These are phyloP conservation scores for Saussurea involucrata DNA, from an alignment of 129 eudicot genomes.

Conservation along the genomic window DNA sequence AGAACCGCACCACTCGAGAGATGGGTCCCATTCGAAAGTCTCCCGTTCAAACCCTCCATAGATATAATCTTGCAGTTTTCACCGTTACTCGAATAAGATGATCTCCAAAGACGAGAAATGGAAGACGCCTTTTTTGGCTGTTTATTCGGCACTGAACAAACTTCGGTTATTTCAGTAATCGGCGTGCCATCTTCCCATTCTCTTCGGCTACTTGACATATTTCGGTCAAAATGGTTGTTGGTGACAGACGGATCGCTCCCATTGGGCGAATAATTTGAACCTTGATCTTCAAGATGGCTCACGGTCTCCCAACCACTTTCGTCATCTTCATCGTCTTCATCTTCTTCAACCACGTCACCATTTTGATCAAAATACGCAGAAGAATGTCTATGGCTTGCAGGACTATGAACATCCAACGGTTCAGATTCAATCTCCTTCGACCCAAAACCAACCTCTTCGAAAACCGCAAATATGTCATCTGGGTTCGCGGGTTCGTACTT, in stretches of 20 bases:
- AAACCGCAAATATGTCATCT: conserved; percentile 68
- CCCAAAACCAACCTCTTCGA: conserved; percentile 68
- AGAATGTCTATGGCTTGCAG: conserved; percentile 39
- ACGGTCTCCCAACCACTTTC: conserved; percentile 97
- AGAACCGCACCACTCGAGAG: conserved; percentile 35
- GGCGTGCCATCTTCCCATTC: conserved; percentile 68
- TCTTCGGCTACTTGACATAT: conserved; percentile 48
- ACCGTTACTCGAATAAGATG: conserved; percentile 49
- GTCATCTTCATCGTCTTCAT: conserved; percentile 52
- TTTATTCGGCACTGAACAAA: conserved; percentile 41
- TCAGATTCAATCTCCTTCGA: conserved; percentile 56
- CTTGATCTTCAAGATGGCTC: conserved; percentile 75
- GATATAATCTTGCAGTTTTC: conserved; percentile 70
- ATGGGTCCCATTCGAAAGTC: conserved; percentile 46
- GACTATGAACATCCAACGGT: conserved; percentile 35
- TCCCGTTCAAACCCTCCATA: conserved; percentile 69
- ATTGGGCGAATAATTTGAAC: conserved; percentile 74
- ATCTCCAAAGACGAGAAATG: conserved; percentile 68
- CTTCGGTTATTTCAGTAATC: conserved; percentile 65
- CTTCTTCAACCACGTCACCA: conserved; percentile 39
- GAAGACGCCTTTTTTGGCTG: conserved; percentile 57
- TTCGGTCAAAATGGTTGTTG: conserved; percentile 32
- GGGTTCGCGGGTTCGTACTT: conserved; percentile 75
- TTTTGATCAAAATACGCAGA: conserved; percentile 33
- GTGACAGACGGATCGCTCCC: conserved; percentile 71